phyloP scores from a whole-genome alignment of 179 eudicot species.

The Actinidia chinensis region DNA sequence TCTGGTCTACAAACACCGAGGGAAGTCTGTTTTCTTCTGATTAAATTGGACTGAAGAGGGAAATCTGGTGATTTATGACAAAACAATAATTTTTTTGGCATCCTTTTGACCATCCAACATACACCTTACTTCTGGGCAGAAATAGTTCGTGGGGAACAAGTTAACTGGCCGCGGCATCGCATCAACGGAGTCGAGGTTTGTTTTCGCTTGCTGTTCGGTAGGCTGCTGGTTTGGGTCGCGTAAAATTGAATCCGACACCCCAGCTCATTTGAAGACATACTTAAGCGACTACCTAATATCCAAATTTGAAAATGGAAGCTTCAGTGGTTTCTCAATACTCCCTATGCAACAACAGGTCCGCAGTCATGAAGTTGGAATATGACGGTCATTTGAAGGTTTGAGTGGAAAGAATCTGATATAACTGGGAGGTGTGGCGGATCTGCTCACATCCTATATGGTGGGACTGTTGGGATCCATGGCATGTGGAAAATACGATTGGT shows the following conservation, averaged over 20 bases:
- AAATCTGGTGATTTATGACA: slow-evolving; percentile 31
- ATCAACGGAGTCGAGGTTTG: slow-evolving; percentile 18
- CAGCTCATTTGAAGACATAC: background rate
- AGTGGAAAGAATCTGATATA: slow-evolving; percentile 20
- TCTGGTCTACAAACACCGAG: slow-evolving; percentile 19
- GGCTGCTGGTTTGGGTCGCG: slow-evolving; percentile 20
- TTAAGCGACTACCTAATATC: background rate
- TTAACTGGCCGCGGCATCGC: slow-evolving; percentile 23
- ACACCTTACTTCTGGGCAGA: slow-evolving; percentile 33
- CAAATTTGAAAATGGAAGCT: background rate
- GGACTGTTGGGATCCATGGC: too few species aligned
- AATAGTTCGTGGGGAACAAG: slow-evolving; percentile 17
- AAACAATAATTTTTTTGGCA: slow-evolving; percentile 26
- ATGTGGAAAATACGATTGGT: too few species aligned
- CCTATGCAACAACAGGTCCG: background rate
- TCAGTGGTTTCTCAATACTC: background rate
- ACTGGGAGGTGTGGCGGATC: too few species aligned
- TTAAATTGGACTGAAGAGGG: slow-evolving; percentile 26
- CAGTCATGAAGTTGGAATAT: slow-evolving; percentile 20
- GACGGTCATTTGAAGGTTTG: slow-evolving; percentile 32
- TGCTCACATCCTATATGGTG: too few species aligned
- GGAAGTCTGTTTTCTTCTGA: slow-evolving; percentile 25
- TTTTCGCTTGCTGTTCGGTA: background rate
- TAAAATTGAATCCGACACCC: slow-evolving; percentile 22
- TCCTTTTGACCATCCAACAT: slow-evolving; percentile 36